Evolutionary conservation across 2,329 filamentous ascomycete species (phyloP).

Genomic region (Sporothrix brunneoviolacea): DNA sequence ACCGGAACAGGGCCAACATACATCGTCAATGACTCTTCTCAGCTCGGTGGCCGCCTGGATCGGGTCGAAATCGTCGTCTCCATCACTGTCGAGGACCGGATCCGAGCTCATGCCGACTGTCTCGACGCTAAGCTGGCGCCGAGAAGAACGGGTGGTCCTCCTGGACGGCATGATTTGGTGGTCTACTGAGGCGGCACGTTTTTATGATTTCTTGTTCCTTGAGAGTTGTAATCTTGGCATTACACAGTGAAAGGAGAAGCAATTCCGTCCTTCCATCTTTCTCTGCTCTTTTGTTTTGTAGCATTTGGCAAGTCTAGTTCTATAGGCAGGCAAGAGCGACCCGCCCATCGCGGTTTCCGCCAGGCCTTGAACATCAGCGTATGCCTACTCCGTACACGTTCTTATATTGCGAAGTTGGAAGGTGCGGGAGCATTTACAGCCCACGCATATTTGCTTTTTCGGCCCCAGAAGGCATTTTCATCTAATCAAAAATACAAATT

Average conservation of each 20-base stretch:
- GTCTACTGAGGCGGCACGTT: not conserved
- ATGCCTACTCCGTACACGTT: too few species aligned
- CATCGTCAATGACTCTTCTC: constrained; percentile 16
- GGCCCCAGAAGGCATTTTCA: too few species aligned
- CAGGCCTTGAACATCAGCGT: too few species aligned
- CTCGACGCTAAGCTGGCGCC: constrained; percentile 13
- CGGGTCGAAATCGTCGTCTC: constrained; percentile 13
- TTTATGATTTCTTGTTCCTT: not conserved
- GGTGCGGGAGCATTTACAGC: too few species aligned
- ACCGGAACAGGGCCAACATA: not conserved
- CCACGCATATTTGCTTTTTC: too few species aligned
- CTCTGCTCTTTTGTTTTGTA: too few species aligned
- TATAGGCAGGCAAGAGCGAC: too few species aligned
- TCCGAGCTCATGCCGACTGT: constrained; percentile 1
- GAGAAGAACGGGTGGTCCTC: not conserved
- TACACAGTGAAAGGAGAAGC: not conserved
- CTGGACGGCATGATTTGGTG: constrained; percentile 7
- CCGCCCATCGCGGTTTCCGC: too few species aligned
- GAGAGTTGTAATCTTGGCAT: not conserved
- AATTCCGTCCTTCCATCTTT: too few species aligned
- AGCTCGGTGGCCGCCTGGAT: constrained; percentile 17
- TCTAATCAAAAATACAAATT: too few species aligned
- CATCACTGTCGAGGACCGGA: constrained; percentile 6
- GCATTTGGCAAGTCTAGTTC: too few species aligned
- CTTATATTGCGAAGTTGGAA: too few species aligned